Evolutionary conservation across 495 filamentous ascomycete genomes (phyloP), one percentile per base, ranked within the genome.

Genomic region (Podospora appendiculata): DNA sequence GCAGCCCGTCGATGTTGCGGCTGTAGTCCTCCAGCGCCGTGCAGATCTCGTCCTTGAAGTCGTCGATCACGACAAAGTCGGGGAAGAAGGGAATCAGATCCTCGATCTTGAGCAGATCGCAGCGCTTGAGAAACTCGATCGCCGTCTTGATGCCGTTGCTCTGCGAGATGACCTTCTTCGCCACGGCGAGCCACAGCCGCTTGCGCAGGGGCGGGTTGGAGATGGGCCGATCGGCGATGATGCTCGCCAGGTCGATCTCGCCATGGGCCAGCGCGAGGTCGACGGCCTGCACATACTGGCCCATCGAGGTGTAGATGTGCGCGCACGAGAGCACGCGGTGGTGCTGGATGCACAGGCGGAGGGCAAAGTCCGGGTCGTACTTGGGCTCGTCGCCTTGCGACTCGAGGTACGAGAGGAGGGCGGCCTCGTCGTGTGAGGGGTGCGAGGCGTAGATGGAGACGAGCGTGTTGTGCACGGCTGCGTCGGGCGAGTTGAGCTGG

Each of bases 11-110:
- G 60, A 98, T 98, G 53, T 88, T 85, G 8, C 87, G 84, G 39
- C 81, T 86, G 69, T 98, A 97, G 25, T 90, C 85, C 68, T 98
- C 94, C 4, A 98, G 75, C 2, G 93, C 93, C 0, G 81, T 75
- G 72, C 93, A 98, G 18, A 98, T 97, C 62, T 97, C 94, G 47
- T 95, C 89, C 65, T 98, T 96, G 76, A 98, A 97, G 68, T 96
- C 90, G 61, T 98, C 93, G 50, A 98, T 96, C 45, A 96, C 86
- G n/a, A 96, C 89, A 57, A 98, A 98, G 63, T 98, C 93, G 0
- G 93, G 94, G 73, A 98, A 98, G 72, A 96, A 96, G 0, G 94
- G 93, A 40, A 98, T 96, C 17, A 98, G 71, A 60, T 98, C 94
- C 63, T 98, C 93, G 58, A 98, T 98, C 54, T 85, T 84, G 14